Conservation (phyloP, 305 asterid genomes). For the Withania somnifera region DNA sequence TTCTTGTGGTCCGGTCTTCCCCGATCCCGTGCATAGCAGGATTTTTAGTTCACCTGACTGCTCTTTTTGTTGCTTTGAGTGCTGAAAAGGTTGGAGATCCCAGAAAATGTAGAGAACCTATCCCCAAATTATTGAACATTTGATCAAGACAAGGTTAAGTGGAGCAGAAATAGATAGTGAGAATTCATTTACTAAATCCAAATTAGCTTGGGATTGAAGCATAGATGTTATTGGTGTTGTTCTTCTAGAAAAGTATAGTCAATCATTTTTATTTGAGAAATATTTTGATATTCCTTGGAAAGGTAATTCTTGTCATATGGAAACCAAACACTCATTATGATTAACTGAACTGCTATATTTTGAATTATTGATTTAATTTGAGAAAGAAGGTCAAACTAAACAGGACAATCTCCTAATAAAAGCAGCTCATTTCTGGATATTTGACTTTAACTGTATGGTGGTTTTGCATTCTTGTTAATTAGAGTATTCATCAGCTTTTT, state of each 20-base stretch:
- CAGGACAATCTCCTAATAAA: background rate
- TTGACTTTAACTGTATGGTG: background rate
- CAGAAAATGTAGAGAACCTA: background rate
- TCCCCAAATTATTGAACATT: background rate
- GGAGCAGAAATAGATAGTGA: background rate
- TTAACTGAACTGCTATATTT: background rate
- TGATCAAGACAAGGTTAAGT: background rate
- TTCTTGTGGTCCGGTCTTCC: too few species aligned
- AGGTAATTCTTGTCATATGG: background rate
- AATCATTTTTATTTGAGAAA: background rate
- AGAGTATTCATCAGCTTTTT: background rate
- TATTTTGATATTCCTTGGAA: background rate
- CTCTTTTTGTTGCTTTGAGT: background rate
- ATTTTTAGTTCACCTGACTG: too few species aligned
- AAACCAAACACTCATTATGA: background rate
- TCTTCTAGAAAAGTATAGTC: background rate
- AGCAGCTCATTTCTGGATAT: background rate
- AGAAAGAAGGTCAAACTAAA: background rate
- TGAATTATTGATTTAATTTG: background rate
- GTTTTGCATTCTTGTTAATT: background rate
- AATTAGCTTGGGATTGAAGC: background rate
- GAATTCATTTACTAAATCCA: background rate
- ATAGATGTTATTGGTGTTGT: background rate
- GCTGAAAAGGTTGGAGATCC: background rate
- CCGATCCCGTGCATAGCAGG: too few species aligned